phyloP scores from a whole-genome alignment of 805 yeast genomes.

The Saturnispora sekii region DNA sequence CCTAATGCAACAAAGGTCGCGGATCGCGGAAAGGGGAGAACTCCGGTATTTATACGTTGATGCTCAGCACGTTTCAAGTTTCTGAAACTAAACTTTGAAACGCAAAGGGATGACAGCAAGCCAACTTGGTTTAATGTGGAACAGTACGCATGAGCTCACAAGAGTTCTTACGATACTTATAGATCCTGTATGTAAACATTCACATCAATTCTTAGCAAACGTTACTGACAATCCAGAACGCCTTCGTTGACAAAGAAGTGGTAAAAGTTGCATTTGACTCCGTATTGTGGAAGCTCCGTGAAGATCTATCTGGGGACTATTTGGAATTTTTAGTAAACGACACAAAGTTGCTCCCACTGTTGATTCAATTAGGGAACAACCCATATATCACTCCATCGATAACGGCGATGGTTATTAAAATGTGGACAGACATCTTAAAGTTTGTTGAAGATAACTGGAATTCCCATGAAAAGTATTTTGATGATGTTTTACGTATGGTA shows the following conservation, averaged over 20 bases:
- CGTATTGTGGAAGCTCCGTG: conserved; percentile 3
- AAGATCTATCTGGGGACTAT: conserved; percentile 4
- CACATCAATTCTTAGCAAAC: neutral
- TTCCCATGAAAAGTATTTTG: conserved; percentile 4
- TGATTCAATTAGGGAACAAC: neutral
- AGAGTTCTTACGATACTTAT: neutral
- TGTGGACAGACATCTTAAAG: conserved; percentile 2
- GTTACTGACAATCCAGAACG: conserved; percentile 2
- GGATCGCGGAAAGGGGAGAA: neutral
- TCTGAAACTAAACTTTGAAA: neutral
- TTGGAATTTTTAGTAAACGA: conserved; percentile 1
- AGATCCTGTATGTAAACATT: neutral
- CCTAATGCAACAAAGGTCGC: neutral
- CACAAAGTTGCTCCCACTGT: neutral
- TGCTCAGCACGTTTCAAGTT: neutral
- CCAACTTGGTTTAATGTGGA: conserved; percentile 1
- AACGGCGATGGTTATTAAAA: conserved; percentile 1
- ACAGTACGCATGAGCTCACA: neutral
- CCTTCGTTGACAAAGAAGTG: conserved; percentile 3
- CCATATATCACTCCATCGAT: conserved; percentile 1
- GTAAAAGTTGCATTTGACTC: conserved; percentile 4
- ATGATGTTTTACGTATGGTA: neutral
- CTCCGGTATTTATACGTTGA: neutral
- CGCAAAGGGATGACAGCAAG: too few species aligned
- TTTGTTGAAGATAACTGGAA: conserved; percentile 7